Evolutionary conservation across 2,329 filamentous ascomycete species (phyloP), one percentile per base, ranked within the genome.

Genomic region (Penicillium verrucosum): DNA sequence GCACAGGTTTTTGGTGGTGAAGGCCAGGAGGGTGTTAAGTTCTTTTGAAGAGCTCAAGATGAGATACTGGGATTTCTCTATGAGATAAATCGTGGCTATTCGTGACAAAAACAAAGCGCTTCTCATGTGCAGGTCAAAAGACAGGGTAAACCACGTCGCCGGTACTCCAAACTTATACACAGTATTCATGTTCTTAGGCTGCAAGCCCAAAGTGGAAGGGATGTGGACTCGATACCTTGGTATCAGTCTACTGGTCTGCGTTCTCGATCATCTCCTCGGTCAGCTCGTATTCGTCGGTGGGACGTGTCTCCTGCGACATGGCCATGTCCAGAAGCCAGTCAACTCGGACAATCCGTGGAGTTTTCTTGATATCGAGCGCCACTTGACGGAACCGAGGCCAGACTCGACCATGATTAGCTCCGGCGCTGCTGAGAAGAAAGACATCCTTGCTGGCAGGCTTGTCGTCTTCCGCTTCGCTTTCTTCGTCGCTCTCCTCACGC

Each of bases 1-100:
- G 93, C 92, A 14, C 93, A 97, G 75, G 86, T 97, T 27, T 97
- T 99, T 77, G 93, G 93, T 34, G 84, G 85, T 52, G 92, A 93
- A 68, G 91, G 93, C 71, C 89, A 90, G 59, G 85, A 89, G 68
- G 94, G 94, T 68, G 91, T 97, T 63, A 99, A 99, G 78, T 97
- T 99, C 78, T 97, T 97, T 72, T 97, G 78, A 87, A 57, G 44
- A 40, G 25, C 51, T 55, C 51, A 55, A 58, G 34, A 44, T 48
- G 45, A 36, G 16, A 45, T 56, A 42, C 42, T 57, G 45, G 47
- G 21, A 54, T 51, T 46, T 43, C 41, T 58, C 23, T 43, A 49
- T 54, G 55, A 51, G 54, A 56, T 56, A 44, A 56, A 56, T 63
- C 62, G 37, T 67, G 64, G 65, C 57, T 65, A 66, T 65, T 66